Evolutionary conservation across 169 alveolate species (phyloP), one percentile per base, ranked within the genome.

Genomic region (Plasmodium yoelii): DNA sequence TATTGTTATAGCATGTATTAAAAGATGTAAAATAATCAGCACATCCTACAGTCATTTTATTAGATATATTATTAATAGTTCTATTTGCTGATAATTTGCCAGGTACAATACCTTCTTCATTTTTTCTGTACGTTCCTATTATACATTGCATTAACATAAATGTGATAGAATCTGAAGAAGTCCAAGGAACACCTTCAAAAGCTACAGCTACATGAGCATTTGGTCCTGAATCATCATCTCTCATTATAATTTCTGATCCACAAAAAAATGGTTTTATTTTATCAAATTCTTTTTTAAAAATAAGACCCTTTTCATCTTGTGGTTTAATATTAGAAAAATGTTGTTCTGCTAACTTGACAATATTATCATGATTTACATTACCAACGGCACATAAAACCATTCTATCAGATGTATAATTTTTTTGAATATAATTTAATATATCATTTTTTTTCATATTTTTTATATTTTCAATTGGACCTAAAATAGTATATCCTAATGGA

Each of bases 121-220:
- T 91, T 55, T 92, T 84, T 57, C 95, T 95, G 87, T 95, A 95
- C 56, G 95, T 96, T 4, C 99, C 99, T 28, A 97, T 94, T 49
- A 98, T 96, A 82, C 99, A 94, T 84, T 98, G 98, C 94, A 98
- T 88, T 61, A 98, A 92, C 95, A 98, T 95, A 91, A 98, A 96
- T 39, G 97, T 94, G 77, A 96, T 96, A 55, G 97, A 95, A 88
- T 98, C 97, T 5, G 99, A 99, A 13, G 98, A 97, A 55, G 94
- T 95, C 96, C 98, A 95, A 13, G 98, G 97, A 1, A 97, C 96
- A n/a, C 99, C 99, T 51, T 96, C 97, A 89, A 97, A 96, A 0
- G 97, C 97, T 19, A 96, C 96, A 7, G 97, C 98, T 72, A 97
- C 90, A 65, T 95, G 97, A 18, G 97, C 97, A 88, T 94, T 90